Base-by-base conservation (phyloP, 75 land plant genomes). In the Gnetum montanum region DNA sequence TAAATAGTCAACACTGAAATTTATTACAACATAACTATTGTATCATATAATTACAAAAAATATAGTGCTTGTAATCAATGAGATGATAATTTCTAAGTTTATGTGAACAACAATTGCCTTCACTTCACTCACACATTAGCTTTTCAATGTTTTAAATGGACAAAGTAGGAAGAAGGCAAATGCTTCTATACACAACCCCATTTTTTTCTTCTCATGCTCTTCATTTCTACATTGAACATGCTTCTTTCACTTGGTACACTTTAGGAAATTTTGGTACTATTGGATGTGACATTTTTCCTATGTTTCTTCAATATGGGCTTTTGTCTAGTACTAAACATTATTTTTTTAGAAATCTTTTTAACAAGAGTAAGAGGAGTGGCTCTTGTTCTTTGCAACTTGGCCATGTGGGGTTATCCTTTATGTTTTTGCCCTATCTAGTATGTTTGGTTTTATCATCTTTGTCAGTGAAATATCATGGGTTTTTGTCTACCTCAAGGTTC, bases 141-240 rank as follows among this genome's bases (percentile, higher is more conserved):
- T 26, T 65, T 41, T 63, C 78, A 18, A 75, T 75, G 78, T 44
- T 44, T 24, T 60, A 65, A 16, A 75, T 75, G 78, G 78, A 75
- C 46, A 41, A 46, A 2, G 53, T 70, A 38, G 78, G 78, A 56
- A 62, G 78, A 45, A 59, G 78, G 59, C 49, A 66, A 8, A 59
- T 69, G 34, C 70, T 69, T 6, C 36, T 69, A 33, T 56, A 38
- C 25, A 69, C 71, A 0, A 31, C 57, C 20, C 71, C 71, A 22
- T 25, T 69, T 69, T 31, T 69, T 52, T 3, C 2, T 69, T 20
- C 15, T 60, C 31, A 28, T 69, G 55, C 13, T 69, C 16, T 16
- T 13, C 11, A 31, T 69, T 18, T 12, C 40, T 33, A 10, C 43
- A 18, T 24, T 36, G 18, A 54, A 16, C 11, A 5, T 54, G 19